Evolutionary conservation across 2,329 filamentous ascomycete genomes (phyloP), one percentile per base, ranked within the genome.

Genomic region (Rutstroemia sp.): DNA sequence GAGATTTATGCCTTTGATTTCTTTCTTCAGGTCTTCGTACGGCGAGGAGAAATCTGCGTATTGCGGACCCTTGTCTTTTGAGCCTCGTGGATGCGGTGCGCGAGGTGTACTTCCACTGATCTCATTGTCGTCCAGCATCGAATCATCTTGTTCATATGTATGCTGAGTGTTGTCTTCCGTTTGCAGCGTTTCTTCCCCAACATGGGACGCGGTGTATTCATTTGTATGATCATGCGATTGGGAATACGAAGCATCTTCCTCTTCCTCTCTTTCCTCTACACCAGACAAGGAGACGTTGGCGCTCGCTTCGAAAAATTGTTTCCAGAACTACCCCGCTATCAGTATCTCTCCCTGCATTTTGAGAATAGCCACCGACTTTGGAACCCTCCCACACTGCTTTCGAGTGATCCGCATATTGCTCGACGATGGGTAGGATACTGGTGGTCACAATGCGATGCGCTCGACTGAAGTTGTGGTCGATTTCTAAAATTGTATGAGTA

Each of bases 271-370:
- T 68, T 95, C 92, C 69, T 96, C 92, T 71, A 99, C 96, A 27
- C 92, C 91, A 0, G 91, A 96, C 10, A 99, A 81, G 10, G 92
- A 96, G 25, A 99, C 92, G 67, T 99, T 97, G 70, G 94, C 94
- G 48, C 92, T 96, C 38, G 94, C 91, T 74, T 99, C 94, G 73
- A 99, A 99, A 77, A 99, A 99, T 76, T 97, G 92, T 73, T 99
- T 99, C 94, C 94, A 99, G 73, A 99, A 99, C 88, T 95, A 67
- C 60, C 60, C 60, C 58, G 51, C 60, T 46, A 55, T 68, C 51
- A 61, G 58, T 41, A n/a, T 41, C 17, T 39, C 27, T 21, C 51
- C 38, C 10, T 21, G 25, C 38, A 38, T 10, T 17, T n/a, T 41
- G 23, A 37, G 16, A 21, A 45, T 25, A 6, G 46, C 48, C 46